phyloP scores from a whole-genome alignment of 768 basidiomycete species.

The Amanita exitialis region DNA sequence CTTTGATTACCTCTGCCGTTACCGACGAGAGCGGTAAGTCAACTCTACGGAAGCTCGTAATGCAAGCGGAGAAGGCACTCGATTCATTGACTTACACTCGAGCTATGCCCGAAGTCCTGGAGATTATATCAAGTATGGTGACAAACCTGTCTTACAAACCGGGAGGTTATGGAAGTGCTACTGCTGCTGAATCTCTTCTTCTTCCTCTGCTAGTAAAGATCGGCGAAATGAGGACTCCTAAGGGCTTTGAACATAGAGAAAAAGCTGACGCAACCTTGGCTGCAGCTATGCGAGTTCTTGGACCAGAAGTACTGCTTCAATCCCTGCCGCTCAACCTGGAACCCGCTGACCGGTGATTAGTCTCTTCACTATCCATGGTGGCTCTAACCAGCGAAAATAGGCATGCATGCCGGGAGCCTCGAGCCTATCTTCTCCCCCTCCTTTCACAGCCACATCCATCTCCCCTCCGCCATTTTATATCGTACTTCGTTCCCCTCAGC shows the following conservation, averaged over 20 bases:
- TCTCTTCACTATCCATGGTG: background rate
- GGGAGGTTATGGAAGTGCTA: conserved; percentile 23
- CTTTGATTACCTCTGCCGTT: conserved; percentile 46
- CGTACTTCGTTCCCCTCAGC: conserved; percentile 88
- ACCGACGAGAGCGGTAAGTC: conserved; percentile 38
- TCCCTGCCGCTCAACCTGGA: conserved; percentile 82
- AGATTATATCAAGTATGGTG: conserved; percentile 61
- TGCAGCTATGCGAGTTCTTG: conserved; percentile 75
- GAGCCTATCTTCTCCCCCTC: conserved; percentile 87
- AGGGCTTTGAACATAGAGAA: conserved; percentile 87
- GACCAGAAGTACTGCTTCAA: conserved; percentile 69
- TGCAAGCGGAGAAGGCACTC: conserved; percentile 56
- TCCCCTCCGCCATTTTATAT: conserved; percentile 75
- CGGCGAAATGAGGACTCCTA: conserved; percentile 64
- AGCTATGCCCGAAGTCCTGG: conserved; percentile 73
- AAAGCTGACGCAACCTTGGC: conserved; percentile 72
- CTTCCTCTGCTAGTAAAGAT: conserved; percentile 60
- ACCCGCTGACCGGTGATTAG: conserved; percentile 60
- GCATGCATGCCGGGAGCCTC: conserved; percentile 66
- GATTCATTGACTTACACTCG: conserved; percentile 65
- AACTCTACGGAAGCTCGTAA: conserved; percentile 51
- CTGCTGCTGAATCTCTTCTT: conserved; percentile 64
- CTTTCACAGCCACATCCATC: conserved; percentile 75
- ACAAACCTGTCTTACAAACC: conserved; percentile 43
- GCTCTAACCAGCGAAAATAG: conserved; percentile 23